A percentile compares a stretch with the other conserved stretches of the same genome.
Evolutionary conservation across 163 green algal genomes (phyloP).

Genomic region (Chlorella variabilis): DNA sequence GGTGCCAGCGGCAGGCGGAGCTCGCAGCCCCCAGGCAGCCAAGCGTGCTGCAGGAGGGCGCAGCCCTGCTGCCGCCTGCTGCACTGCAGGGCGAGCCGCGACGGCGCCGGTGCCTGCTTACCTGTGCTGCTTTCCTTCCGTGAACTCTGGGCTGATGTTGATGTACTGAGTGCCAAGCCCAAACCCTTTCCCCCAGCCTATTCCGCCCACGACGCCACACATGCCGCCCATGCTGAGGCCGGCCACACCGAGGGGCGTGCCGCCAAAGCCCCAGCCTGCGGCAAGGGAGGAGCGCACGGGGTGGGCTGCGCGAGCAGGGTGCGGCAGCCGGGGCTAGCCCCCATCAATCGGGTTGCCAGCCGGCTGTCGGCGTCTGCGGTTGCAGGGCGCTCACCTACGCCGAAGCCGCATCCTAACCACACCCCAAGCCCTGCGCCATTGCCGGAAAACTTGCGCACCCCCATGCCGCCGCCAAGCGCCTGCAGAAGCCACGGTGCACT

Average conservation of each 20-base stretch:
- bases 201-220: constrained; percentile 54
- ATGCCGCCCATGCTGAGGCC: constrained; percentile 53
- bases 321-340: no score
- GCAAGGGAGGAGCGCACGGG: neutral
- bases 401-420: constrained; percentile 58
- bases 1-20: neutral
- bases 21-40: no score
- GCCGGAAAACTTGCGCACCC: constrained; percentile 32
- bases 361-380: no score
- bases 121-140: constrained; percentile 46
- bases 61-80: neutral
- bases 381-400: constrained; percentile 33
- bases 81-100: no score
- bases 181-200: constrained; percentile 50
- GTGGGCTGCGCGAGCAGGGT: neutral
- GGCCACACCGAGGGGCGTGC: constrained; percentile 46
- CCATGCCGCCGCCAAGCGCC: constrained; percentile 36
- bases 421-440: constrained; percentile 39
- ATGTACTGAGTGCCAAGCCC: constrained; percentile 57
- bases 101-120: neutral
- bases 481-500: neutral
- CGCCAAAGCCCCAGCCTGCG: constrained; percentile 65
- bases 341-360: neutral
- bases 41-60: neutral
- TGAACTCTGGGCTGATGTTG: constrained; percentile 47